These are phyloP conservation scores for Boletus fagicola DNA, from an alignment of 768 basidiomycete genomes.

Conservation along the genomic window DNA sequence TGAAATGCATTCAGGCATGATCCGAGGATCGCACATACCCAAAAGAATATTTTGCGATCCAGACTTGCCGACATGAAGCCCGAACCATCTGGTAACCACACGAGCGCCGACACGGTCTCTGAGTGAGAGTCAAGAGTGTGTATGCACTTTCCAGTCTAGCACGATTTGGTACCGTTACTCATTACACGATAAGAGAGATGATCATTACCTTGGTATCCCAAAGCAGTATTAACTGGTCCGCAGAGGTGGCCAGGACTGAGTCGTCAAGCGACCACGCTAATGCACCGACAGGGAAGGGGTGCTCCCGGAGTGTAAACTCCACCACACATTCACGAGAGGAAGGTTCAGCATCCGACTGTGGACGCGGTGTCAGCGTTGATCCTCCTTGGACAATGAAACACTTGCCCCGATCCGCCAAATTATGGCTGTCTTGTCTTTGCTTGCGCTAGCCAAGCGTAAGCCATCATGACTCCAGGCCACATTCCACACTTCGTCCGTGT, in stretches of 20 bases:
- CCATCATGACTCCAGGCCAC: conserved; percentile 95
- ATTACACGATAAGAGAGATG: neutral
- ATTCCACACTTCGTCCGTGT: conserved; percentile 94
- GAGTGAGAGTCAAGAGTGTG: conserved; percentile 66
- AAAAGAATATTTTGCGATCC: conserved; percentile 79
- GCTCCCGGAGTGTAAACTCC: conserved; percentile 66
- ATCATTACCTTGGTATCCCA: conserved; percentile 83
- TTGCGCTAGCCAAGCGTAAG: conserved; percentile 76
- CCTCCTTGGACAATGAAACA: conserved; percentile 13
- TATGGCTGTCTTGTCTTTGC: conserved; percentile 83
- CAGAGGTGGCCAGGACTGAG: conserved; percentile 73
- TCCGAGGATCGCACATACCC: conserved; percentile 52
- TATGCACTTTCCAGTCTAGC: conserved; percentile 71
- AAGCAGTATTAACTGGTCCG: conserved; percentile 79
- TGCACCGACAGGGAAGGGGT: conserved; percentile 73
- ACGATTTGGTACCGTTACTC: conserved; percentile 11
- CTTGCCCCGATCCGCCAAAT: conserved; percentile 86
- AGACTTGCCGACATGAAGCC: conserved; percentile 89
- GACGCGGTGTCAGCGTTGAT: conserved; percentile 6
- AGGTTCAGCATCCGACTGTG: conserved; percentile 46
- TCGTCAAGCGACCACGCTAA: conserved; percentile 95
- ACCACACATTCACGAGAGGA: conserved; percentile 58
- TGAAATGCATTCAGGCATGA: conserved; percentile 5
- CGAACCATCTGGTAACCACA: conserved; percentile 85
- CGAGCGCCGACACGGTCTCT: conserved; percentile 82